Percentiles rank a stretch among this genome's conserved stretches.
These are phyloP conservation scores for Fusarium clavum DNA, from an alignment of 2,329 filamentous ascomycete genomes.

Conservation along the genomic window DNA sequence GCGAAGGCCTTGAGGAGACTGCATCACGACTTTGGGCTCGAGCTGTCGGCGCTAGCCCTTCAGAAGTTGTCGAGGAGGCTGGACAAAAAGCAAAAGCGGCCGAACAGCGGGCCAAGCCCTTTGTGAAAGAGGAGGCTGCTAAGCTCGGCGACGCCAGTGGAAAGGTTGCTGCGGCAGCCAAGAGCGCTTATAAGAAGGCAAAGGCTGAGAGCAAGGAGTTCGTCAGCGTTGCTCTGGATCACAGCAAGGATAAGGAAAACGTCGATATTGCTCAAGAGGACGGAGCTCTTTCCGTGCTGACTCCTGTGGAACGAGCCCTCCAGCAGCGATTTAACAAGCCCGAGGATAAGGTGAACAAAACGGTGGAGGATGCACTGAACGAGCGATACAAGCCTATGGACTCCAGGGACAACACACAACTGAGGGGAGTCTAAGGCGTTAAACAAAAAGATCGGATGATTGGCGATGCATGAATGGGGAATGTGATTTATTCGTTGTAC, in stretches of 20 bases:
- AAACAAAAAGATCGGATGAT: slow-evolving; percentile 19
- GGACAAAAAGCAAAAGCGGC: slow-evolving; percentile 49
- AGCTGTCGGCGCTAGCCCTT: slow-evolving; percentile 53
- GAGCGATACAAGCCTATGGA: slow-evolving; percentile 66
- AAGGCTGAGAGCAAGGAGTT: slow-evolving; percentile 47
- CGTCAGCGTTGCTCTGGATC: slow-evolving; percentile 30
- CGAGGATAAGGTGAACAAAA: slow-evolving; percentile 57
- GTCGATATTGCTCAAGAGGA: slow-evolving; percentile 52
- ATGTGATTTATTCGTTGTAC: slow-evolving; percentile 43
- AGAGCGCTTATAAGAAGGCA: slow-evolving; percentile 50
- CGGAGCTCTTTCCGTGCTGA: slow-evolving; percentile 48
- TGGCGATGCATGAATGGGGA: slow-evolving; percentile 25
- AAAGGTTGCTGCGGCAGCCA: slow-evolving; percentile 51
- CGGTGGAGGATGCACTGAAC: slow-evolving; percentile 64
- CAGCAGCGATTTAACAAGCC: slow-evolving; percentile 63
- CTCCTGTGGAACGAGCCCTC: slow-evolving; percentile 62
- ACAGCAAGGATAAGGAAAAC: slow-evolving; percentile 52
- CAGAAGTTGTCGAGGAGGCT: slow-evolving; percentile 46
- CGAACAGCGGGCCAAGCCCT: slow-evolving; percentile 50
- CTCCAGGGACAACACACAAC: slow-evolving; percentile 57
- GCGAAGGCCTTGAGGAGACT: slow-evolving; percentile 67
- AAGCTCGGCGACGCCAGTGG: slow-evolving; percentile 39
- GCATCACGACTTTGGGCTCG: slow-evolving; percentile 59
- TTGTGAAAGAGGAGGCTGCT: slow-evolving; percentile 50
- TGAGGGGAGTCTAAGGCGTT: slow-evolving; percentile 54